phyloP scores from a whole-genome alignment of 495 filamentous ascomycete species.

The Podospora anserina region DNA sequence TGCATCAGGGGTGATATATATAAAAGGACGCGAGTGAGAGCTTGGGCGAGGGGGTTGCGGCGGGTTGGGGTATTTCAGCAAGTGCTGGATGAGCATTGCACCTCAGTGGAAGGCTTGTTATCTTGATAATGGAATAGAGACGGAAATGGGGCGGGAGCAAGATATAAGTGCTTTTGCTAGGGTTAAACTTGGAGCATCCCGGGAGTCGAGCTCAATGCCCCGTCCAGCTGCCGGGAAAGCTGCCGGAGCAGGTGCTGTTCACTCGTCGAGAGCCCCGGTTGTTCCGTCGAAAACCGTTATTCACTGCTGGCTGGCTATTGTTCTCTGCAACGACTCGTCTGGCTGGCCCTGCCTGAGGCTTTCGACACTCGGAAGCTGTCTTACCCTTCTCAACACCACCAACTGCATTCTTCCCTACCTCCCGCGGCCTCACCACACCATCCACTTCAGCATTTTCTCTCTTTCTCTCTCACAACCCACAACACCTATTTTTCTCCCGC shows the following conservation, averaged over 20 bases:
- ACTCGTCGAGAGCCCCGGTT: not conserved
- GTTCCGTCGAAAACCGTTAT: not conserved
- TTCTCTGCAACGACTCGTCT: not conserved
- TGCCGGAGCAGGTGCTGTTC: not conserved
- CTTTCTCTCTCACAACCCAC: too few species aligned
- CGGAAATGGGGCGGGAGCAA: not conserved
- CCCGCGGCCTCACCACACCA: not conserved
- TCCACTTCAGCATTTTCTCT: not conserved
- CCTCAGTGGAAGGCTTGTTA: not conserved
- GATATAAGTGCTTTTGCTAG: not conserved
- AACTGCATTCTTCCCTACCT: not conserved
- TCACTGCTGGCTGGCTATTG: not conserved
- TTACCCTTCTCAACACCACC: not conserved
- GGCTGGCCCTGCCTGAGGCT: slow-evolving; percentile 5
- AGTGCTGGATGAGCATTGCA: not conserved
- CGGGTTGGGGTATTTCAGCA: not conserved
- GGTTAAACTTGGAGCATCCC: not conserved
- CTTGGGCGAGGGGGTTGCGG: not conserved
- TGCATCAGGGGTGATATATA: not conserved
- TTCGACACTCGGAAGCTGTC: not conserved
- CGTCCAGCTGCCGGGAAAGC: not conserved
- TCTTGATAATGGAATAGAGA: not conserved
- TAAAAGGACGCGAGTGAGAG: not conserved
- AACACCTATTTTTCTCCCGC: not conserved
- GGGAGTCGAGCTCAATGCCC: not conserved